Base-by-base conservation (phyloP, 257 asterid genomes). In the Cinchona pubescens region DNA sequence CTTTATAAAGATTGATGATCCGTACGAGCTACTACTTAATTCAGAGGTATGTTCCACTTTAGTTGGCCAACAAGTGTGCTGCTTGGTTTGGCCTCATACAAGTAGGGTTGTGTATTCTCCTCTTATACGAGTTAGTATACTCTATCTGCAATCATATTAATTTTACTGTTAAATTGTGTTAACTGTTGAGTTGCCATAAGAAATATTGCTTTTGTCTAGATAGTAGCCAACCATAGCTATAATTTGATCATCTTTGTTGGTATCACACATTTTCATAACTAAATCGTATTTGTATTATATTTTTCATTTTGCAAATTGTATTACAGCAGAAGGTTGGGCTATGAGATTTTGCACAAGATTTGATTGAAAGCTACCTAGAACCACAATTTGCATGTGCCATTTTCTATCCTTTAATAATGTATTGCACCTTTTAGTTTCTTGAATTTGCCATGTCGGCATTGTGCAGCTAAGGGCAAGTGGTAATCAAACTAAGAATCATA, bases 1-100 rank as follows among this genome's bases (percentile, higher is more conserved):
- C 76, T 95, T 95, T 86, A 95, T 98, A 4, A 98, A 97, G 66
- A 81, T 95, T 76, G 98, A 95, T 76, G 99, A 95, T 85, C 99
- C 97, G 68, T 95, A 95, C 64, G 99, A 95, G 83, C 86, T 91
- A 43, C 99, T 98, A 34, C 62, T 87, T 77, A 88, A 88, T 83
- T 78, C 93, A 32, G 99, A 95, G 98, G 99, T 91, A 87, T 32
- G 71, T 59, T n/a, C 46, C 78, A 53, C 68, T 71, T 51, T 16
- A 29, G 60, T n/a, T 37, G 9, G 56, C 53, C 29, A 42, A 27
- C 48, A 25, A 25, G 19, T 58, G 18, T 46, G 35, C 1, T 43
- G 73, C 55, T 64, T 78, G 67, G 40, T 69, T 61, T 46, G 72
- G 60, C 27, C 72, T 79, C n/a, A n/a, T n/a, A n/a, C n/a, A n/a